A percentile compares a stretch with the other conserved stretches of the same genome.
These are phyloP conservation scores for Cercospora citrullina DNA, from an alignment of 2,329 filamentous ascomycete genomes.

Conservation along the genomic window DNA sequence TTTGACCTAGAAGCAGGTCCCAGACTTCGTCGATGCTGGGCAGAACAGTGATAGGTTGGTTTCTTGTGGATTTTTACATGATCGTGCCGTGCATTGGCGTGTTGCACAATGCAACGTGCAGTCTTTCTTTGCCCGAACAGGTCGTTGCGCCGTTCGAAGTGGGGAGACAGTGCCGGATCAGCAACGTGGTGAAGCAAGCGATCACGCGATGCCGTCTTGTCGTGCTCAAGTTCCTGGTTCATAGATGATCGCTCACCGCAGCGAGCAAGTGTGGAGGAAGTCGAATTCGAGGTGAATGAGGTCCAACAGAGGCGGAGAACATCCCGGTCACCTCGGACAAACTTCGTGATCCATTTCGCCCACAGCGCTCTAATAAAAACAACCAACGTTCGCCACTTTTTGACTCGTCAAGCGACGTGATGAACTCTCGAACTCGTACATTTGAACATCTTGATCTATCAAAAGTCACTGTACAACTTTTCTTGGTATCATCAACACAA, in stretches of 20 bases:
- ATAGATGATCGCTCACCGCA: neutral
- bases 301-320: neutral
- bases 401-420: neutral
- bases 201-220: neutral
- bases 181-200: neutral
- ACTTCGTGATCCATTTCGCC: neutral
- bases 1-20: constrained; percentile 5
- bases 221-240: neutral
- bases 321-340: neutral
- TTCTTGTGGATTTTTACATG: neutral
- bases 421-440: neutral
- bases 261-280: neutral
- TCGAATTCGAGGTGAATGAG: neutral
- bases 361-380: neutral
- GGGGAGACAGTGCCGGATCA: neutral
- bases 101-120: neutral
- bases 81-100: constrained; percentile 1
- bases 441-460: neutral
- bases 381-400: neutral
- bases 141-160: neutral
- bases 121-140: neutral
- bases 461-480: neutral
- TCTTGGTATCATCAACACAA: neutral
- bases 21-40: constrained; percentile 1
- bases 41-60: neutral